These are phyloP conservation scores for Amphichorda felina DNA, from an alignment of 2,329 filamentous ascomycete genomes.

Conservation along the genomic window DNA sequence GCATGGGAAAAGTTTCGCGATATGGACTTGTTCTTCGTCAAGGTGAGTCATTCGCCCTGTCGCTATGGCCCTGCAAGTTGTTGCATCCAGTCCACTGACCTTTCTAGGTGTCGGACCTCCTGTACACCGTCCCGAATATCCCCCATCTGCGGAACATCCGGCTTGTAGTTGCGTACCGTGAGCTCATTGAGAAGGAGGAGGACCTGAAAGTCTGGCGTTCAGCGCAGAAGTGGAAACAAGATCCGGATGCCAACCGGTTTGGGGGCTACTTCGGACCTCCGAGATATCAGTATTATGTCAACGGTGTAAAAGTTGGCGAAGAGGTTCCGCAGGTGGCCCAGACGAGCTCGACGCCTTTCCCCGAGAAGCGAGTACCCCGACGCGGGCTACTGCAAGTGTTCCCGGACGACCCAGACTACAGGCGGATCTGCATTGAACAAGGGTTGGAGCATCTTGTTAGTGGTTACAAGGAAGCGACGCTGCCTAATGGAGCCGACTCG, in stretches of 20 bases:
- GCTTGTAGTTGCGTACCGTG: conserved; percentile 46
- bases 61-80: too few relatives aligned
- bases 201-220: conserved; percentile 27
- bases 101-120: conserved; percentile 53
- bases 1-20: conserved; percentile 41
- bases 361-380: conserved; percentile 41
- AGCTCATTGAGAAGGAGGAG: conserved; percentile 40
- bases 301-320: conserved; percentile 41
- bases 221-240: conserved; percentile 44
- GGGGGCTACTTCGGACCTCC: conserved; percentile 40
- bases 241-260: conserved; percentile 40
- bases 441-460: conserved; percentile 41
- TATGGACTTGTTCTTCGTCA: conserved; percentile 56
- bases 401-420: conserved; percentile 45
- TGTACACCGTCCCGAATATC: conserved; percentile 44
- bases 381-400: conserved; percentile 39
- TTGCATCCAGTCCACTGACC: too few relatives aligned
- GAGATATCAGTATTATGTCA: conserved; percentile 44
- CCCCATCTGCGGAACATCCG: conserved; percentile 45
- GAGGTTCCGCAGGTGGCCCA: conserved; percentile 31
- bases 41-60: conserved; percentile 29
- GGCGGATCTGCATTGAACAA: conserved; percentile 41
- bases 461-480: conserved; percentile 27
- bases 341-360: conserved; percentile 41
- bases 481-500: conserved; percentile 34